Evolutionary conservation across 441 rosid species (phyloP).

Genomic region (Jatropha multifida): DNA sequence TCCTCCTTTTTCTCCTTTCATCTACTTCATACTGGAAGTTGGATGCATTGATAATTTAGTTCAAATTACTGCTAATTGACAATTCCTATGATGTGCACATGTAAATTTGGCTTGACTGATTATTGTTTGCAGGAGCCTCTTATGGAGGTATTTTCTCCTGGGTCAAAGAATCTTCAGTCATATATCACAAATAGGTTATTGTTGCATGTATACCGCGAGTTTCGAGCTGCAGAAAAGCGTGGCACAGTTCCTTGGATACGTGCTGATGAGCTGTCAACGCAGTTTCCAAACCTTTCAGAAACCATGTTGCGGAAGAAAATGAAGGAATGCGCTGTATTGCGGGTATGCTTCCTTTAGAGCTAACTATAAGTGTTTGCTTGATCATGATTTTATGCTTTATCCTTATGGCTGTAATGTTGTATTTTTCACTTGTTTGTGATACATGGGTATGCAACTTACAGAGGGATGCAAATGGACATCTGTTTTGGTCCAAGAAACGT

Average conservation of each 20-base stretch:
- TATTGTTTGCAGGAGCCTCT: constrained; percentile 78
- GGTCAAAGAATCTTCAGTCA: constrained; percentile 76
- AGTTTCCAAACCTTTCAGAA: constrained; percentile 74
- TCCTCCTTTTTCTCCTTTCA: not conserved
- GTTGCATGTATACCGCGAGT: constrained; percentile 83
- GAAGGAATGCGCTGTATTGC: constrained; percentile 65
- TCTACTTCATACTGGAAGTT: not conserved
- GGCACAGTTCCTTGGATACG: constrained; percentile 59
- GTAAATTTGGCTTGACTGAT: constrained; percentile 14
- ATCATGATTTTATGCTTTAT: constrained; percentile 5
- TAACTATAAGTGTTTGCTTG: not conserved
- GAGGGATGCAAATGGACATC: constrained; percentile 72
- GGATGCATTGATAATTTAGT: not conserved
- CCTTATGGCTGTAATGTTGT: constrained; percentile 1
- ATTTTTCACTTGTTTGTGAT: constrained; percentile 23
- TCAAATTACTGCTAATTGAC: not conserved
- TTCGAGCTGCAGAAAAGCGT: constrained; percentile 62
- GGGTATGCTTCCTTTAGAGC: constrained; percentile 42
- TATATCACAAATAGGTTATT: constrained; percentile 73
- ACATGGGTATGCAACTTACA: constrained; percentile 39
- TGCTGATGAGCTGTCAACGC: constrained; percentile 70
- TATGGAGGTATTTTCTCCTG: constrained; percentile 92
- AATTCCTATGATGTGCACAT: not conserved
- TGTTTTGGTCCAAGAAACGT: constrained; percentile 63
- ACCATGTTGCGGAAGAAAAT: constrained; percentile 66